Percentiles rank a stretch among this genome's conserved stretches.
Evolutionary conservation across 176 grass and related monocot genomes (phyloP).

Genomic region (Carex myosuroides): DNA sequence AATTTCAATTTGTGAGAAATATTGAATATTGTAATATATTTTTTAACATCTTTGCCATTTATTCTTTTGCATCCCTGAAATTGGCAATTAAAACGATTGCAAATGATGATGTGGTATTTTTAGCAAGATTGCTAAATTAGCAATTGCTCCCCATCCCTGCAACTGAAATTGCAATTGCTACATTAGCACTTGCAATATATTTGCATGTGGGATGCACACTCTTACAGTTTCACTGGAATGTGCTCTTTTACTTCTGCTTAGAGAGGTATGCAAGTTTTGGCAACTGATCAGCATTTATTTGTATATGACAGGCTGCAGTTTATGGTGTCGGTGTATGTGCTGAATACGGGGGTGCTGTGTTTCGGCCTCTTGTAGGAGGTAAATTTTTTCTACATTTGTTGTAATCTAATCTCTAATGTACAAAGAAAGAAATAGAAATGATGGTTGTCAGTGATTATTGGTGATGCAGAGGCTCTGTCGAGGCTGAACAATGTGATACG

Average conservation of each 20-base stretch:
- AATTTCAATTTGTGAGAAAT: too few species aligned
- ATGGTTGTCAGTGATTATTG: background rate
- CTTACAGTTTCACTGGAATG: background rate
- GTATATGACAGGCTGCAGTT: conserved; percentile 63
- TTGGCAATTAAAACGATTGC: too few species aligned
- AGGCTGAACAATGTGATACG: conserved; percentile 86
- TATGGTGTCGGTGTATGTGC: conserved; percentile 98
- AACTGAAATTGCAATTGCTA: too few species aligned
- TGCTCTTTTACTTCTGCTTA: background rate
- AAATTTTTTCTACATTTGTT: background rate
- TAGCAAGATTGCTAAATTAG: too few species aligned
- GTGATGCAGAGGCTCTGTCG: conserved; percentile 67
- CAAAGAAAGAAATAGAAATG: background rate
- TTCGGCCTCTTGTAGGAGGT: conserved; percentile 93
- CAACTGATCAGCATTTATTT: background rate
- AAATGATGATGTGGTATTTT: too few species aligned
- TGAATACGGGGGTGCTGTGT: conserved; percentile 77
- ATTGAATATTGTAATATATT: too few species aligned
- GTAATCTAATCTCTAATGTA: background rate
- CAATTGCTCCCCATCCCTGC: too few species aligned
- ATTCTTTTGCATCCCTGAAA: too few species aligned
- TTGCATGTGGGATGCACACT: too few species aligned
- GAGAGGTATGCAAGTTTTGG: background rate
- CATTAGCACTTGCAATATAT: too few species aligned
- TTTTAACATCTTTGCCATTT: too few species aligned